Percentiles rank a stretch among this genome's conserved stretches.
Evolutionary conservation across 1,139 yeast species (phyloP).

Genomic region (Tardiomyces digboiensis): DNA sequence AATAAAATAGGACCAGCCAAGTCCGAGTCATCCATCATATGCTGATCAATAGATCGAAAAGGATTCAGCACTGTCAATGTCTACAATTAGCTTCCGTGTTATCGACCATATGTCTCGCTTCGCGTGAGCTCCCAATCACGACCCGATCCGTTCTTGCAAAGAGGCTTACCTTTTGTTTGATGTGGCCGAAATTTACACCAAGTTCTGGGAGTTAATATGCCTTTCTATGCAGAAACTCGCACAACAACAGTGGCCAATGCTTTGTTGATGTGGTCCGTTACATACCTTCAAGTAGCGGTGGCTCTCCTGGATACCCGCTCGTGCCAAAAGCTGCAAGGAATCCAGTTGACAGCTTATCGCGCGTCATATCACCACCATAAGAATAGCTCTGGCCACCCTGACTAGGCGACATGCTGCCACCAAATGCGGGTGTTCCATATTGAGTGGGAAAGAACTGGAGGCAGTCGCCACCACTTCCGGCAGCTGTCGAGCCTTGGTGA

Average conservation of each 20-base stretch:
- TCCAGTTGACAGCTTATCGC: conserved; percentile 51
- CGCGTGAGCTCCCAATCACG: conserved; percentile 5
- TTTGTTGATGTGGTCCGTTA: no score
- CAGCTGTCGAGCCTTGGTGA: not conserved
- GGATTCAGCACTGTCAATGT: conserved; percentile 86
- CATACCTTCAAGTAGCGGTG: conserved; percentile 60
- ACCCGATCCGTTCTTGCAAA: no score
- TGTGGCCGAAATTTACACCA: conserved; percentile 88
- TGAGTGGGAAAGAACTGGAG: conserved; percentile 26
- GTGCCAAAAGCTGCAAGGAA: conserved; percentile 89
- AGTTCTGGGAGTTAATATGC: conserved; percentile 37
- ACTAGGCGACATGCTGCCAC: conserved; percentile 1
- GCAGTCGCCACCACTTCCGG: conserved; percentile 3
- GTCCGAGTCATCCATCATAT: conserved; percentile 84
- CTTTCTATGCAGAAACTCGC: no score
- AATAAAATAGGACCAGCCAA: conserved; percentile 93
- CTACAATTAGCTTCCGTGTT: conserved; percentile 13
- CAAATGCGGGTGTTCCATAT: conserved; percentile 16
- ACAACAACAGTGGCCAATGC: no score
- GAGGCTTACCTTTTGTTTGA: conserved; percentile 43
- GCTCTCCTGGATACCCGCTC: conserved; percentile 89
- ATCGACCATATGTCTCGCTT: not conserved
- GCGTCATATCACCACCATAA: not conserved
- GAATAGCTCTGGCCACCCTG: not conserved
- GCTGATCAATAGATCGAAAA: conserved; percentile 51